Percentiles rank a stretch among this genome's conserved stretches.
phyloP scores from a whole-genome alignment of 257 asterid genomes.

The Solanum bukasovii region DNA sequence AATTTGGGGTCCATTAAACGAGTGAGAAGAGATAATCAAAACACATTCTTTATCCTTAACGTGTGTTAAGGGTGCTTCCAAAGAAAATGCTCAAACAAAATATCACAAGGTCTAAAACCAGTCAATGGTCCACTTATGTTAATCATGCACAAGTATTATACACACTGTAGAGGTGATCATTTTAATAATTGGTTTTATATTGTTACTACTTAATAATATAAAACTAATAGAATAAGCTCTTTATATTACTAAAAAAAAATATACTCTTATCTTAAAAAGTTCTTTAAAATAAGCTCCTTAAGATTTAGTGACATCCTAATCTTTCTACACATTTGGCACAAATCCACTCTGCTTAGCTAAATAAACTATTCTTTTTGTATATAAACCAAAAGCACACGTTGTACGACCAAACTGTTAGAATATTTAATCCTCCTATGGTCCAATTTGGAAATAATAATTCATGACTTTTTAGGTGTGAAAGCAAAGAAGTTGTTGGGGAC shows the following conservation, averaged over 20 bases:
- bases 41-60: background rate
- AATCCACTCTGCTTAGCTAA: background rate
- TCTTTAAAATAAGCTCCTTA: background rate
- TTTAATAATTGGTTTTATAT: background rate
- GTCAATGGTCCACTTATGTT: background rate
- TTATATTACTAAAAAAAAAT: background rate
- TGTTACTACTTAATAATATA: too few species aligned
- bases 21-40: background rate
- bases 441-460: background rate
- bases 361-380: background rate
- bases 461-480: background rate
- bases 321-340: background rate
- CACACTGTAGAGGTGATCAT: background rate
- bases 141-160: background rate
- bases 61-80: background rate
- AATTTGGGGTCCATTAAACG: background rate
- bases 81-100: background rate
- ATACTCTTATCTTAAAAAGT: background rate
- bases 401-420: background rate
- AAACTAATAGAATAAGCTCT: background rate
- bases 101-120: background rate
- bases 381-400: background rate
- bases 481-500: background rate
- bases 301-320: background rate
- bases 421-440: background rate